Evolutionary conservation across 805 yeast species (phyloP).

Genomic region (Candida cerambycidarum): DNA sequence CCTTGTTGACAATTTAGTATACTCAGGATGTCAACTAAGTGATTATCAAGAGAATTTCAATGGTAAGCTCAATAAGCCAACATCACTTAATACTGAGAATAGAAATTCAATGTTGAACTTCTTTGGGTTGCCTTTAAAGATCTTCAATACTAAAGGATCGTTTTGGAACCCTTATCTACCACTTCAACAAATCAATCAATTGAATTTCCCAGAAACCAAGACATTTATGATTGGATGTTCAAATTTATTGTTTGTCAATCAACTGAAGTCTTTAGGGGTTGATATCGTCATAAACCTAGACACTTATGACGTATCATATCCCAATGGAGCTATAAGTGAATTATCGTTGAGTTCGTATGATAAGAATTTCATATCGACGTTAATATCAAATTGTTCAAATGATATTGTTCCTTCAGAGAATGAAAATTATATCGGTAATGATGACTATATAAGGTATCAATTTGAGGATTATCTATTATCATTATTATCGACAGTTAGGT

Average conservation of each 20-base stretch:
- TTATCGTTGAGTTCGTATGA: slow-evolving; percentile 48
- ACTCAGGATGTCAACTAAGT: slow-evolving; percentile 76
- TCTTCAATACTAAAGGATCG: slow-evolving; percentile 79
- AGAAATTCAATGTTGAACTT: slow-evolving; percentile 73
- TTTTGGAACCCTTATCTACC: slow-evolving; percentile 94
- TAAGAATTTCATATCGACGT: slow-evolving; percentile 67
- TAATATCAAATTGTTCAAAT: slow-evolving; percentile 49
- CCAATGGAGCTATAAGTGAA: slow-evolving; percentile 29
- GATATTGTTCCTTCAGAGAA: slow-evolving; percentile 43
- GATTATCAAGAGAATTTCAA: slow-evolving; percentile 49
- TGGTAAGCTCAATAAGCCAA: slow-evolving; percentile 53
- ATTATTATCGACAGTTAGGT: slow-evolving; percentile 69
- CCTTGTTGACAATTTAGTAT: slow-evolving; percentile 66
- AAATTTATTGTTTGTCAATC: slow-evolving; percentile 73
- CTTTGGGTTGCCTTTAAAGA: slow-evolving; percentile 83
- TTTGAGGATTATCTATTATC: slow-evolving; percentile 90
- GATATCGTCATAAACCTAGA: slow-evolving; percentile 78
- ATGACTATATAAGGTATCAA: slow-evolving; percentile 82
- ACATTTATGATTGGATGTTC: slow-evolving; percentile 85
- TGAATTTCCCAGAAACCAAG: slow-evolving; percentile 53
- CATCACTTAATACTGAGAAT: slow-evolving; percentile 73
- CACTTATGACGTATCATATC: slow-evolving; percentile 47
- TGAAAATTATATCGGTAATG: slow-evolving; percentile 45
- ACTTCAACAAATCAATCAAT: slow-evolving; percentile 80
- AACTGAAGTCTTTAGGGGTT: slow-evolving; percentile 52